Conservation (phyloP, 306 rosid genomes). For the Lagenaria siceraria region DNA sequence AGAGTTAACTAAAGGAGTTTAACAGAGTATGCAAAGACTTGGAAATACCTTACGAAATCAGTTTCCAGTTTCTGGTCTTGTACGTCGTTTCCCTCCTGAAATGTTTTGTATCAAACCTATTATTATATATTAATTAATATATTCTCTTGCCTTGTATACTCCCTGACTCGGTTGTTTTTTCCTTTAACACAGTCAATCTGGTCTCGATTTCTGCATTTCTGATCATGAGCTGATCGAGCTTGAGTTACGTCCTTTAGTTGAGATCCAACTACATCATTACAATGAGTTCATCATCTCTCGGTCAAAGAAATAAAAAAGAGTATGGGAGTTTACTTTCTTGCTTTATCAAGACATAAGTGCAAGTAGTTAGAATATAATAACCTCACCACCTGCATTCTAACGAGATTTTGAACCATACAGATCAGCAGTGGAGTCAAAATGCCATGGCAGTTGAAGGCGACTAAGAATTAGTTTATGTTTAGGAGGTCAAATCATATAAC, state of each 20-base stretch:
- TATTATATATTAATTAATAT: neutral
- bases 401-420: neutral
- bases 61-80: neutral
- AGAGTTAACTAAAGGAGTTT: conserved; percentile 52
- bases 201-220: neutral
- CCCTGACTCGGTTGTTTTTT: neutral
- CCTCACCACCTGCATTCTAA: neutral
- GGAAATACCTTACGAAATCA: neutral
- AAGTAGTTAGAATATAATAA: neutral
- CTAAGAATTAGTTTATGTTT: neutral
- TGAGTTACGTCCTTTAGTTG: neutral
- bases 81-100: neutral
- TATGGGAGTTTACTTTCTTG: neutral
- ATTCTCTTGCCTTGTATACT: neutral
- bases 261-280: neutral
- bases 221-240: neutral
- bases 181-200: neutral
- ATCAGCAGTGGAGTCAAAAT: neutral
- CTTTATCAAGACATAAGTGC: neutral
- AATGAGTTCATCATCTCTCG: neutral
- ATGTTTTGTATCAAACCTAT: neutral
- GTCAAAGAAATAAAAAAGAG: neutral
- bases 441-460: neutral
- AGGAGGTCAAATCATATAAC: neutral
- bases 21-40: conserved; percentile 3